Conservation (phyloP, 495 filamentous ascomycete species). For the Acidiella bohemica region DNA sequence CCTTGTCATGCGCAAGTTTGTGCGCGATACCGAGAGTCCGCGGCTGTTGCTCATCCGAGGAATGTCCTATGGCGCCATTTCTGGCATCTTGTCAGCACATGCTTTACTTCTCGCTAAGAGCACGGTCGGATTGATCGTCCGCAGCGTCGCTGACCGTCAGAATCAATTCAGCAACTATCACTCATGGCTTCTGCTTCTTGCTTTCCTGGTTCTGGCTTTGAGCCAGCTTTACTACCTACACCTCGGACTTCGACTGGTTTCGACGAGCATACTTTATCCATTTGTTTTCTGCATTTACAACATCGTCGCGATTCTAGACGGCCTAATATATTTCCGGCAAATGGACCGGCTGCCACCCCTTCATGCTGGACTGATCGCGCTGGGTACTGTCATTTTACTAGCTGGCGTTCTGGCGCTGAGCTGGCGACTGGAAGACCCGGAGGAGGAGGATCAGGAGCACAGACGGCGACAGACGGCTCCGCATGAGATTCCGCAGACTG, state of each 20-base stretch:
- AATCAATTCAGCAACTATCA: conserved; percentile 98
- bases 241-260: conserved; percentile 81
- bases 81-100: conserved; percentile 89
- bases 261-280: conserved; percentile 91
- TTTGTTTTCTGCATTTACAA: conserved; percentile 99
- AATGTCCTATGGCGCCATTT: conserved; percentile 66
- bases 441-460: conserved; percentile 4
- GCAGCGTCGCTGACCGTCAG: conserved; percentile 69
- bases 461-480: conserved; percentile 6
- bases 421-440: conserved; percentile 67
- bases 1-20: conserved; percentile 14
- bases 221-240: conserved; percentile 93
- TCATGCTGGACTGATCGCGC: conserved; percentile 67
- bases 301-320: conserved; percentile 95
- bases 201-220: conserved; percentile 68
- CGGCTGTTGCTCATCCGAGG: conserved; percentile 72
- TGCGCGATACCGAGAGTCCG: conserved; percentile 17
- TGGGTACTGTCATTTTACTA: conserved; percentile 79
- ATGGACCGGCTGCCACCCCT: conserved; percentile 59
- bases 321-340: conserved; percentile 92
- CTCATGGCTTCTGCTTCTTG: conserved; percentile 85
- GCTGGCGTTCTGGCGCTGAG: conserved; percentile 81
- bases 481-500: conserved; percentile 38
- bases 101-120: conserved; percentile 89
- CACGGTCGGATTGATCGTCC: conserved; percentile 89